Evolutionary conservation across 2,329 filamentous ascomycete species (phyloP).

Genomic region (Cordyceps sp.): DNA sequence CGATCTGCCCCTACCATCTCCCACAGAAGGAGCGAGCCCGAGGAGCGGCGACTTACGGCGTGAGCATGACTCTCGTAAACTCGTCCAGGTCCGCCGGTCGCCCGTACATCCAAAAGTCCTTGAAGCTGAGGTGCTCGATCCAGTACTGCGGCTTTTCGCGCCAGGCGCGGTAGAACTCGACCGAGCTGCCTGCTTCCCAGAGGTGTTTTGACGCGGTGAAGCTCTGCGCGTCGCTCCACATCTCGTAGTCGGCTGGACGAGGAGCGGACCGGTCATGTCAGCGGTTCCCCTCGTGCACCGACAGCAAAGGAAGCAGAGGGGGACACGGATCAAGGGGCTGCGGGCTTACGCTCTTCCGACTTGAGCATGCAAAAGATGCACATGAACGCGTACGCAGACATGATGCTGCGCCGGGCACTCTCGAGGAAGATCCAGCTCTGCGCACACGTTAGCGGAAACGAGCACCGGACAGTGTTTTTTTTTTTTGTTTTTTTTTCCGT

Average conservation of each 20-base stretch:
- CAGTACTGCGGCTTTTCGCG: constrained; percentile 21
- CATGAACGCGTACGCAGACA: constrained; percentile 15
- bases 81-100: constrained; percentile 20
- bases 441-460: not conserved
- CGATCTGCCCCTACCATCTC: too few relatives aligned
- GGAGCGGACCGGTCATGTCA: not conserved
- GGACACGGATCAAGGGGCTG: not conserved
- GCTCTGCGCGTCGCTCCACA: constrained; percentile 3
- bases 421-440: constrained; percentile 25
- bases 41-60: constrained; percentile 14
- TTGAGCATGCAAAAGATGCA: constrained; percentile 18
- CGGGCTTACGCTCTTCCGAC: constrained; percentile 12
- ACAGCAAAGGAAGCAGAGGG: not conserved
- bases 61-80: constrained; percentile 20
- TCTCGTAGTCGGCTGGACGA: constrained; percentile 2
- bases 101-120: constrained; percentile 19
- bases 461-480: not conserved
- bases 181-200: constrained; percentile 23
- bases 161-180: constrained; percentile 26
- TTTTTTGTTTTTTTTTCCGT: too few relatives aligned
- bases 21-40: not conserved
- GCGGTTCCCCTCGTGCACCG: too few relatives aligned
- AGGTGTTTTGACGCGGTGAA: constrained; percentile 24
- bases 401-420: constrained; percentile 20
- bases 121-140: constrained; percentile 17